phyloP scores from a whole-genome alignment of 1,139 yeast species.

The Hanseniaspora sp. region DNA sequence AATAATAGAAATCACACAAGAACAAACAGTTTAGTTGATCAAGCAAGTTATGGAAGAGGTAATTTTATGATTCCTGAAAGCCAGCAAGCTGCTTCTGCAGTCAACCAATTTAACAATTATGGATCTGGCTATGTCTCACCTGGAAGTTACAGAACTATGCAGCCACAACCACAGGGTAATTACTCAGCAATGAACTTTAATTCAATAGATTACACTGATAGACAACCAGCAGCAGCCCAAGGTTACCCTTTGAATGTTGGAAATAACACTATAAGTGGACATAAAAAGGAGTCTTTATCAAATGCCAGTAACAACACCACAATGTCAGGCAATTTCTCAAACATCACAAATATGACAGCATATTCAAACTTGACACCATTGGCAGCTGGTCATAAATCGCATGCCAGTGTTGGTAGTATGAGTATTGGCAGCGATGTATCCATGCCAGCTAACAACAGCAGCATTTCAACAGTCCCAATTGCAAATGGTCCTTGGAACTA shows the following conservation, averaged over 20 bases:
- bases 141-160: background rate
- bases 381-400: slow-evolving; percentile 6
- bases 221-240: background rate
- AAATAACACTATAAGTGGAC: slow-evolving; percentile 11
- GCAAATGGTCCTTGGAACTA: background rate
- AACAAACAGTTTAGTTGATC: slow-evolving; percentile 10
- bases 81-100: background rate
- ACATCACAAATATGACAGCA: background rate
- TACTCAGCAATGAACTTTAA: slow-evolving; percentile 8
- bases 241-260: slow-evolving; percentile 9
- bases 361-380: background rate
- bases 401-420: slow-evolving; percentile 7
- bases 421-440: slow-evolving; percentile 14
- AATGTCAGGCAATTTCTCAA: background rate
- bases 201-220: slow-evolving; percentile 12
- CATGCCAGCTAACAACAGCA: background rate
- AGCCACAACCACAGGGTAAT: slow-evolving; percentile 2
- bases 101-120: background rate
- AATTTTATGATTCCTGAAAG: background rate
- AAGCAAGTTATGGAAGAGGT: background rate
- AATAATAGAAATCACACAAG: slow-evolving; percentile 6
- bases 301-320: slow-evolving; percentile 12
- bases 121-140: slow-evolving; percentile 1
- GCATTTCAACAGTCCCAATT: background rate
- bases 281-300: slow-evolving; percentile 8